These are phyloP conservation scores for Paracamarosporium sp. DNA, from an alignment of 2,329 filamentous ascomycete species.

Conservation along the genomic window DNA sequence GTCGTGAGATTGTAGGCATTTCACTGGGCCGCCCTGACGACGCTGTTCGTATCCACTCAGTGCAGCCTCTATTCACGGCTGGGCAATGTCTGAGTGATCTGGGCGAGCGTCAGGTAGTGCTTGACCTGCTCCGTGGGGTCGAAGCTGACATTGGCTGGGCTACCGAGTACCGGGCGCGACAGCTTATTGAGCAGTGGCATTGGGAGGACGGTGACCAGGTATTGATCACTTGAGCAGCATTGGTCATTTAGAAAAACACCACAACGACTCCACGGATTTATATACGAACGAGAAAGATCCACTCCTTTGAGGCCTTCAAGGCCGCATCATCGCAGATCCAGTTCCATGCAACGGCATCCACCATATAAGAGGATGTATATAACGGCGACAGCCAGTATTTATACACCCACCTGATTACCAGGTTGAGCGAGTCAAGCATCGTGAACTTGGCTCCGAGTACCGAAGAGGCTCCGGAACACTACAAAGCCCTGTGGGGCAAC, in stretches of 20 bases:
- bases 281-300: neutral
- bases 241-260: neutral
- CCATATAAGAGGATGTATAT: neutral
- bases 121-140: constrained; percentile 64
- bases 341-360: neutral
- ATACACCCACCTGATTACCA: neutral
- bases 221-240: constrained; percentile 4
- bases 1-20: constrained; percentile 68
- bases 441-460: neutral
- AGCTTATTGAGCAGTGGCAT: constrained; percentile 59
- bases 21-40: constrained; percentile 63
- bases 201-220: constrained; percentile 35
- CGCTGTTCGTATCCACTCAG: constrained; percentile 63
- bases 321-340: neutral
- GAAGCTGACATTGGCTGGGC: constrained; percentile 70
- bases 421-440: neutral
- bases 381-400: neutral
- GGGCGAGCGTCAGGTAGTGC: constrained; percentile 61
- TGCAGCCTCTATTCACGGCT: constrained; percentile 67
- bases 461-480: neutral
- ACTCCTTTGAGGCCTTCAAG: neutral
- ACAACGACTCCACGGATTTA: neutral
- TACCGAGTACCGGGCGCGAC: constrained; percentile 65
- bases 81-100: constrained; percentile 65
- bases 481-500: neutral